Conservation (phyloP, 139 green algal genomes). For the Chlorella ohadii region DNA sequence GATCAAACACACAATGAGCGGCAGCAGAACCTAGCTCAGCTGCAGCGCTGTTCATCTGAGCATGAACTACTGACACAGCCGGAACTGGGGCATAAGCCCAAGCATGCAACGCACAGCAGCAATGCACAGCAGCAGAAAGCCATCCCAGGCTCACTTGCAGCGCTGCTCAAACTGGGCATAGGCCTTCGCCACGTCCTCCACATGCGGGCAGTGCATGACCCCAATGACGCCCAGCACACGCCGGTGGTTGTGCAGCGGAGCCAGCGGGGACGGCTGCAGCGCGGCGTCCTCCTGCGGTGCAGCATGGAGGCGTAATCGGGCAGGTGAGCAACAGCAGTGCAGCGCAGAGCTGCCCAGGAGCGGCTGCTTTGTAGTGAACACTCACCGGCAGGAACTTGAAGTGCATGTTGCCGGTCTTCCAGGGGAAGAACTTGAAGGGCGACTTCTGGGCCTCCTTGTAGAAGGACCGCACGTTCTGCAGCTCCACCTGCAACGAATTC, state of each 20-base stretch:
- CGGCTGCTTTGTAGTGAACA: too few relatives aligned
- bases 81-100: too few relatives aligned
- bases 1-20: not conserved
- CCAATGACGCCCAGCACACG: slow-evolving; percentile 81
- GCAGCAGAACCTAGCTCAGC: too few relatives aligned
- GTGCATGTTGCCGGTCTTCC: slow-evolving; percentile 77
- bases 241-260: slow-evolving; percentile 69
- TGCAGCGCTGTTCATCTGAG: too few relatives aligned
- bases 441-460: slow-evolving; percentile 69
- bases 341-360: too few relatives aligned
- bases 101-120: too few relatives aligned
- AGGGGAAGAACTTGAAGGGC: slow-evolving; percentile 80
- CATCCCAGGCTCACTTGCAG: slow-evolving; percentile 46
- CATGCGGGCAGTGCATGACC: slow-evolving; percentile 74
- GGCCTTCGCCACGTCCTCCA: slow-evolving; percentile 48
- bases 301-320: too few relatives aligned
- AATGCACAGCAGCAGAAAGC: too few relatives aligned
- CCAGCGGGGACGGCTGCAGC: slow-evolving; percentile 42
- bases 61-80: too few relatives aligned
- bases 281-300: slow-evolving; percentile 56
- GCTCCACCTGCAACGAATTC: slow-evolving; percentile 69
- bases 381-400: slow-evolving; percentile 76
- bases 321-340: not conserved
- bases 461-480: slow-evolving; percentile 61
- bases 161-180: slow-evolving; percentile 66